phyloP scores from a whole-genome alignment of 805 yeast species.

The Ogataea thermomethanolica region DNA sequence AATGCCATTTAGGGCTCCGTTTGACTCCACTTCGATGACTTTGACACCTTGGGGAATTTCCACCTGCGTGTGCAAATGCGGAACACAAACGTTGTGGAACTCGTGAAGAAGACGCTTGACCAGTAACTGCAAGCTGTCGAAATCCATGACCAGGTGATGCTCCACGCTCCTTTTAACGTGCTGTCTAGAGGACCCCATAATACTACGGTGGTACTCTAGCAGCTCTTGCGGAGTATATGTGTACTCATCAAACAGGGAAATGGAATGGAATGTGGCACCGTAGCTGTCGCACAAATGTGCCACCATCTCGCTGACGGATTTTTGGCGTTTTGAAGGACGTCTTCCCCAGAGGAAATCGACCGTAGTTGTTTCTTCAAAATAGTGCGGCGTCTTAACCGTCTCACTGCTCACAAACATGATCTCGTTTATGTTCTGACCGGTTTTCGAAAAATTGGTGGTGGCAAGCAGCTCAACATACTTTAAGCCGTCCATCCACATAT shows the following conservation, averaged over 20 bases:
- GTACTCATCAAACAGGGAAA: constrained; percentile 30
- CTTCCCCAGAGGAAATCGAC: constrained; percentile 1
- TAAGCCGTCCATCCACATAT: constrained; percentile 25
- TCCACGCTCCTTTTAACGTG: constrained; percentile 10
- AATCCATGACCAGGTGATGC: constrained; percentile 23
- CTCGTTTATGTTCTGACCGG: constrained; percentile 14
- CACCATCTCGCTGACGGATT: constrained; percentile 11
- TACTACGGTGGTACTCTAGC: constrained; percentile 14
- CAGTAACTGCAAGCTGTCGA: constrained; percentile 14
- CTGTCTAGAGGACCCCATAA: constrained; percentile 5
- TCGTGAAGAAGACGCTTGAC: constrained; percentile 12
- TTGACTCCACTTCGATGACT: constrained; percentile 19
- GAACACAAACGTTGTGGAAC: constrained; percentile 21
- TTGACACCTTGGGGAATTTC: constrained; percentile 18
- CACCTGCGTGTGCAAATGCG: constrained; percentile 15
- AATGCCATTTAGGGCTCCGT: constrained; percentile 11
- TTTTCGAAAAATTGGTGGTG: constrained; percentile 17
- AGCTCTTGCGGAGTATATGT: constrained; percentile 21
- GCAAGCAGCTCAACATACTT: constrained; percentile 22
- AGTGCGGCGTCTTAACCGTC: constrained; percentile 1
- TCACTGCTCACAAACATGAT: constrained; percentile 24
- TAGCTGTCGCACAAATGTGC: constrained; percentile 16
- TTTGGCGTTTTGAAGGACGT: neutral
- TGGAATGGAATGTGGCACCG: constrained; percentile 21
- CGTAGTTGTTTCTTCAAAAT: neutral